Evolutionary conservation across 345 rosid species (phyloP).

Genomic region (Eucalyptus polybractea): DNA sequence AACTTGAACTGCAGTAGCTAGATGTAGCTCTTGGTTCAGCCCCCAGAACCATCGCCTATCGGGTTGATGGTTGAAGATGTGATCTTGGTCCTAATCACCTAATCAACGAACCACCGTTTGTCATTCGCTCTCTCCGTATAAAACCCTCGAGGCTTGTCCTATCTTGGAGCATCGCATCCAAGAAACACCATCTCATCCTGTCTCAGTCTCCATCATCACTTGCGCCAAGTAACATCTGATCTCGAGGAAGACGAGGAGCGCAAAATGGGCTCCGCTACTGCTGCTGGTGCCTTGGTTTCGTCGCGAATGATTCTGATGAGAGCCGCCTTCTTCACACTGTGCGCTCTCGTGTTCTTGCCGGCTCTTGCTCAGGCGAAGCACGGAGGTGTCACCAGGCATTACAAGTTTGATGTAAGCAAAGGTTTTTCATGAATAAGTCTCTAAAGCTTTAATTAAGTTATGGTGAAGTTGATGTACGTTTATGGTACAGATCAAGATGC

Average conservation of each 20-base stretch:
- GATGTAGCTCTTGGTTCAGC: neutral
- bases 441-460: neutral
- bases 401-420: conserved; percentile 26
- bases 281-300: neutral
- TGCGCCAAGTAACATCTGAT: neutral
- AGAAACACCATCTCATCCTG: neutral
- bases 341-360: conserved; percentile 3
- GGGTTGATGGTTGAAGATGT: neutral
- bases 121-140: neutral
- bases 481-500: conserved; percentile 31
- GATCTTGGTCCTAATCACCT: conserved; percentile 12
- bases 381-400: conserved; percentile 26
- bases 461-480: neutral
- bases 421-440: neutral
- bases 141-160: neutral
- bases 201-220: neutral
- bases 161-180: neutral
- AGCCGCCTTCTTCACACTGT: neutral
- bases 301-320: neutral
- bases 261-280: neutral
- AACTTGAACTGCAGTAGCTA: neutral
- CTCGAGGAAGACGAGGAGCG: neutral
- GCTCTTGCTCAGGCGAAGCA: conserved; percentile 15
- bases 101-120: conserved; percentile 1
- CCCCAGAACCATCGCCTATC: neutral